Evolutionary conservation across 2,329 filamentous ascomycete genomes (phyloP).

Genomic region (Teratosphaeria nubilosa): DNA sequence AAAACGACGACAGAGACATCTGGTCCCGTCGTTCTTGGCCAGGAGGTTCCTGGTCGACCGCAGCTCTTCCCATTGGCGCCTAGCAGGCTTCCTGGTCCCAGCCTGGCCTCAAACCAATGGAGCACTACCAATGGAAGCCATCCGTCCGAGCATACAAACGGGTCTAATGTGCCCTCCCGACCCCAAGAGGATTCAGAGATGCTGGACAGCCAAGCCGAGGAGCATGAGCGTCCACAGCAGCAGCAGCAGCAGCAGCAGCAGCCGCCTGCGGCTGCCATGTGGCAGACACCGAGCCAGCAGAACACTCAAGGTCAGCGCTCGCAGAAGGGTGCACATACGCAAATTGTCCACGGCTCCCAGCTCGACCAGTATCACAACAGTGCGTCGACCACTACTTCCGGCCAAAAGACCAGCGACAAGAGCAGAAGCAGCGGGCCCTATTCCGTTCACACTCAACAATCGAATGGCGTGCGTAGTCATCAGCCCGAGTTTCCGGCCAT

Average conservation of each 20-base stretch:
- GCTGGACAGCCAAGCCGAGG: conserved; percentile 30
- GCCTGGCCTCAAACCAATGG: conserved; percentile 49
- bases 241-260: conserved; percentile 27
- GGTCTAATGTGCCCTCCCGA: conserved; percentile 30
- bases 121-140: conserved; percentile 27
- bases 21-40: conserved; percentile 48
- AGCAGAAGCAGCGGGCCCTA: conserved; percentile 51
- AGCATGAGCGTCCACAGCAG: conserved; percentile 9
- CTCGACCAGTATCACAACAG: conserved; percentile 64
- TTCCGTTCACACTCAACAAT: conserved; percentile 57
- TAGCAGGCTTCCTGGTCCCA: conserved; percentile 46
- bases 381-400: conserved; percentile 73
- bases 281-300: conserved; percentile 13
- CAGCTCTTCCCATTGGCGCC: conserved; percentile 37
- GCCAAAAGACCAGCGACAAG: conserved; percentile 69
- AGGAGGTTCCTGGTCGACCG: conserved; percentile 47
- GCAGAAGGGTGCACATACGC: conserved; percentile 53
- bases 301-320: conserved; percentile 50
- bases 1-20: conserved; percentile 33
- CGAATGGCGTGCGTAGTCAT: conserved; percentile 46
- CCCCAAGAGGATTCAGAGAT: conserved; percentile 31
- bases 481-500: conserved; percentile 46
- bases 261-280: conserved; percentile 16
- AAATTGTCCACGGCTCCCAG: conserved; percentile 49
- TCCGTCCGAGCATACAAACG: conserved; percentile 30